These are phyloP conservation scores for Aspergillus sp. DNA, from an alignment of 2,329 filamentous ascomycete species.

Conservation along the genomic window DNA sequence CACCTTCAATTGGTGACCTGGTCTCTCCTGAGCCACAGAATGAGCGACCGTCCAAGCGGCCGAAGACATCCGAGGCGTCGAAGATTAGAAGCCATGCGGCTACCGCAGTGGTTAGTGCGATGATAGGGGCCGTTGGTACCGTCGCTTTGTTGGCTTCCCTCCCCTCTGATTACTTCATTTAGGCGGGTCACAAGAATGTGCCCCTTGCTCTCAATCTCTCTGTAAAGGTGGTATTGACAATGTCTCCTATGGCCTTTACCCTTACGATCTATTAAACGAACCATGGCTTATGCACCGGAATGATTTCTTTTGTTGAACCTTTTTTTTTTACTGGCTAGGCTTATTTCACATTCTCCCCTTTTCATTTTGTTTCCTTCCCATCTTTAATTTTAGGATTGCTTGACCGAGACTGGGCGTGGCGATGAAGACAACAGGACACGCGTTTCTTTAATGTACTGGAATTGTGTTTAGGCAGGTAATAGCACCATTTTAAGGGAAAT, in stretches of 20 bases:
- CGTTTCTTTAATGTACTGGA: background rate
- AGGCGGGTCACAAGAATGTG: conserved; percentile 3
- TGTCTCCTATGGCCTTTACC: background rate
- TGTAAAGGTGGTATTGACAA: background rate
- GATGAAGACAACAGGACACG: background rate
- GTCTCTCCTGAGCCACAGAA: conserved; percentile 13
- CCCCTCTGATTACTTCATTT: conserved; percentile 44
- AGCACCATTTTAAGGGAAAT: background rate
- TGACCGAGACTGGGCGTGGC: background rate
- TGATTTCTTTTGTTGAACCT: background rate
- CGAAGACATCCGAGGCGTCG: conserved; percentile 20
- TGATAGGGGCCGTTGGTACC: conserved; percentile 43
- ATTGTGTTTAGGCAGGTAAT: background rate
- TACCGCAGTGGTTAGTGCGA: conserved; percentile 39
- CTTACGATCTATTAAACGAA: conserved; percentile 1
- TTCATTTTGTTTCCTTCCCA: background rate
- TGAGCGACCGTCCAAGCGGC: conserved; percentile 29
- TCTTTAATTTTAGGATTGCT: background rate
- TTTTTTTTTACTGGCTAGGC: background rate
- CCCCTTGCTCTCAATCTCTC: background rate
- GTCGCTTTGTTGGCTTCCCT: conserved; percentile 42
- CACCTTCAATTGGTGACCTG: conserved; percentile 12
- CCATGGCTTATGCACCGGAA: background rate
- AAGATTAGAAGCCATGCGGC: conserved; percentile 38
- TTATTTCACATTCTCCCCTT: background rate